A percentile compares a stretch with the other conserved stretches of the same genome.
These are phyloP conservation scores for Botrytis byssoidea DNA, from an alignment of 2,329 filamentous ascomycete species.

Conservation along the genomic window DNA sequence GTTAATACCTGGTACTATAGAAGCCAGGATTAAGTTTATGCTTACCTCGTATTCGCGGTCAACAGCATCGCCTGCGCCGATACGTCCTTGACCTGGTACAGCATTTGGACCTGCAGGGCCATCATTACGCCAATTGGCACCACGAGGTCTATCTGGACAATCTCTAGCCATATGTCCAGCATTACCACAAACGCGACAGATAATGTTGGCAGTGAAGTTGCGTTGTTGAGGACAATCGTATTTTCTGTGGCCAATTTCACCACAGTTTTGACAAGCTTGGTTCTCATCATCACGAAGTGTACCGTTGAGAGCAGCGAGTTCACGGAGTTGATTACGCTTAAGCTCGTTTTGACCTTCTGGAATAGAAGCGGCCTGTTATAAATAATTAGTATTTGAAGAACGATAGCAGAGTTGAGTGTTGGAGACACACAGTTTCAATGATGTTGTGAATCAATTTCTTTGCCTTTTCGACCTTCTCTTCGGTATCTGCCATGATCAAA, in stretches of 20 bases:
- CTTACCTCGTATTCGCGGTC: slow-evolving; percentile 93
- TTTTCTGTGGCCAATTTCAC: slow-evolving; percentile 97
- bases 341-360: slow-evolving; percentile 98
- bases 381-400: slow-evolving; percentile 39
- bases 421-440: slow-evolving; percentile 85
- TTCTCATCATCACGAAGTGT: slow-evolving; percentile 98
- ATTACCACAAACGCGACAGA: slow-evolving; percentile 96
- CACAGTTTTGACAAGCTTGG: slow-evolving; percentile 98
- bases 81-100: slow-evolving; percentile 55
- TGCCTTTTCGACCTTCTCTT: slow-evolving; percentile 99
- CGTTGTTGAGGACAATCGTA: slow-evolving; percentile 97
- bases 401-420: not conserved
- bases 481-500: slow-evolving; percentile 98
- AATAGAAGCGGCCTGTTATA: slow-evolving; percentile 83
- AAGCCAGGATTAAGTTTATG: slow-evolving; percentile 23
- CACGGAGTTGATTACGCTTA: slow-evolving; percentile 96
- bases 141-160: slow-evolving; percentile 80
- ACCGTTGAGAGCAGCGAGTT: slow-evolving; percentile 96
- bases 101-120: slow-evolving; percentile 49
- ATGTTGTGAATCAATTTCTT: slow-evolving; percentile 98
- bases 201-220: slow-evolving; percentile 99
- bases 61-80: slow-evolving; percentile 76
- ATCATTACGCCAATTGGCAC: slow-evolving; percentile 88
- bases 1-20: slow-evolving; percentile 28
- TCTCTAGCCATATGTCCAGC: slow-evolving; percentile 98